These are phyloP conservation scores for Lizonia empirigonia DNA, from an alignment of 2,329 filamentous ascomycete species.

Conservation along the genomic window DNA sequence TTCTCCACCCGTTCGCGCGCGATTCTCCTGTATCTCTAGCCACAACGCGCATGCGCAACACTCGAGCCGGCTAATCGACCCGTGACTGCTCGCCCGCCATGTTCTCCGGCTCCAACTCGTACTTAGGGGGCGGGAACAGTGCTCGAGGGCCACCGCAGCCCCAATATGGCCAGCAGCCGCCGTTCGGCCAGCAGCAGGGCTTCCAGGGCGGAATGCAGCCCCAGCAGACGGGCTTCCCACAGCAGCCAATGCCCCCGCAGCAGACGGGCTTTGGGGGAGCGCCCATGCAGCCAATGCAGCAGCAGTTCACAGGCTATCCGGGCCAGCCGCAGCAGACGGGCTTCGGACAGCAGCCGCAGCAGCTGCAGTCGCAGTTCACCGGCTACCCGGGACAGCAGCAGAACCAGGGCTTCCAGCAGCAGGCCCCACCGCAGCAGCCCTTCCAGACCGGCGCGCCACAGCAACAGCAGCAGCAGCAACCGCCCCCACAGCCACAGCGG, in stretches of 20 bases:
- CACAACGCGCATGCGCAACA: slow-evolving; percentile 30
- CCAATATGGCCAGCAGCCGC: slow-evolving; percentile 55
- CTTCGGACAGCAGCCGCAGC: slow-evolving; percentile 44
- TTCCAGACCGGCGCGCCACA: slow-evolving; percentile 54
- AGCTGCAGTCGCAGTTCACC: slow-evolving; percentile 53
- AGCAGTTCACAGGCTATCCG: slow-evolving; percentile 56
- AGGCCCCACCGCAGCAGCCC: slow-evolving; percentile 57
- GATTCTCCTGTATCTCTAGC: slow-evolving; percentile 18
- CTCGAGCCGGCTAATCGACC: slow-evolving; percentile 20
- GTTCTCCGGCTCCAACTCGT: slow-evolving; percentile 91
- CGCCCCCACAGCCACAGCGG: slow-evolving; percentile 51
- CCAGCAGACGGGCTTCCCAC: slow-evolving; percentile 61
- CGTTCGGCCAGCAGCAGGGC: slow-evolving; percentile 58
- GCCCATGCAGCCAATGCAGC: slow-evolving; percentile 59
- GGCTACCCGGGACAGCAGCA: slow-evolving; percentile 55
- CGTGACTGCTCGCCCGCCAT: slow-evolving; percentile 58
- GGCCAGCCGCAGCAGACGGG: slow-evolving; percentile 41
- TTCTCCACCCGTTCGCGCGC: slow-evolving; percentile 25
- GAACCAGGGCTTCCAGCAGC: slow-evolving; percentile 51
- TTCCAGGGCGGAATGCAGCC: slow-evolving; percentile 53
- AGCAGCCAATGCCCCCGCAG: slow-evolving; percentile 64
- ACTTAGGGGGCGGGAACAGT: slow-evolving; percentile 77
- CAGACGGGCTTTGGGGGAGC: slow-evolving; percentile 61
- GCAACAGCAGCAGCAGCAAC: slow-evolving; percentile 65
- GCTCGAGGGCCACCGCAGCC: slow-evolving; percentile 66